Evolutionary conservation across 176 grass and related monocot species (phyloP), one percentile per base, ranked within the genome.

Genomic region (Pharus latifolius): DNA sequence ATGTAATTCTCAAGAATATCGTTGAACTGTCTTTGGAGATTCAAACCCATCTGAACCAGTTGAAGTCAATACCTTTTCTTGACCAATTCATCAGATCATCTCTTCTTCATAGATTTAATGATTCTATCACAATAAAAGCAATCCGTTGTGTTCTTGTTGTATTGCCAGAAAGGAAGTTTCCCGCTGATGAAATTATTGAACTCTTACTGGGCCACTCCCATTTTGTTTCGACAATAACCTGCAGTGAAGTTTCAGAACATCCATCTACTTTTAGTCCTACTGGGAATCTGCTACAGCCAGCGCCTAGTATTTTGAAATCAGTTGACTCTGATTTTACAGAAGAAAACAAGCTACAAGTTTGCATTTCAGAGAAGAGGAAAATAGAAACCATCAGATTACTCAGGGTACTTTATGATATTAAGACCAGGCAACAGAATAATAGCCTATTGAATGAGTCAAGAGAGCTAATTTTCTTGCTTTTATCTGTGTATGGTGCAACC

Each of bases 161-260:
- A 41, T 79, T 96, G 49, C 74, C 93, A 41, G 83, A 84, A 80
- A 83, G 83, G 60, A 92, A 65, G n/a, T 84, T 89, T 74, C 54
- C 74, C 19, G 80, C 83, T 57, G 68, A 82, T 74, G 80, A 89
- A 77, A 89, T 89, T 74, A 83, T 96, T 79, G 93, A 92, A 51
- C 85, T 92, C 72, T 54, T 92, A 80, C 74, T 96, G 57, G 93
- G 93, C 17, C 93, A 96, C 73, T 96, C 93, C 77, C 81, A 87
- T 79, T 96, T 96, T 79, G 29, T 96, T 41, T 72, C 80, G 9
- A 56, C 83, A 69, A 64, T 96, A 56, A 78, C 73, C 51, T 89
- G 41, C 33, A 63, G 49, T 65, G 86, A 56, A 79, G 44, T 34
- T 77, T 78, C 70, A 34, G 64, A 64, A 53, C 47, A 77, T 76